Conservation (phyloP, 2,329 filamentous ascomycete genomes). For the Colletotrichum graminicola region DNA sequence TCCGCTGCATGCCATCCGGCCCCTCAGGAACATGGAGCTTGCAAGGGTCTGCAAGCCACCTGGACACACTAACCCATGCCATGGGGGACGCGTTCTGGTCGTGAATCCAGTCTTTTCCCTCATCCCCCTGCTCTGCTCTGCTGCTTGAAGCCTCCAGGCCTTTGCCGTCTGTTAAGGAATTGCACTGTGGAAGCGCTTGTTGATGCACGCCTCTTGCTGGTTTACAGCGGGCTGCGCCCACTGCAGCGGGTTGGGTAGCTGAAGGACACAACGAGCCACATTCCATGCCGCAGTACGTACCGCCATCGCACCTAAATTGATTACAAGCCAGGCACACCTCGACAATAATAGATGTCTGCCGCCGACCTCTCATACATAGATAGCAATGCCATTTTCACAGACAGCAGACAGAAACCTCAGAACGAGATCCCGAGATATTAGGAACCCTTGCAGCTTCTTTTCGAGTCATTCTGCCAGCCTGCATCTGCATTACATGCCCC, state of each 20-base stretch:
- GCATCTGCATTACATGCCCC: slow-evolving; percentile 17
- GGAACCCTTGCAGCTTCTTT: slow-evolving; percentile 19
- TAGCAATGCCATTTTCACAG: slow-evolving; percentile 4
- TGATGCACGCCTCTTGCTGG: slow-evolving; percentile 5
- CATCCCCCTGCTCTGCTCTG: not conserved
- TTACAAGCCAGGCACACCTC: slow-evolving; percentile 28
- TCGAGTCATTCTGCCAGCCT: slow-evolving; percentile 31
- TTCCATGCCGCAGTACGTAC: not conserved
- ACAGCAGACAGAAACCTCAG: slow-evolving; percentile 2
- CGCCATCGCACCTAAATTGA: not conserved
- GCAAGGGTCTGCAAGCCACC: slow-evolving; percentile 25
- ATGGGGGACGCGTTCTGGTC: slow-evolving; percentile 27
- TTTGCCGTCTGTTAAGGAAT: slow-evolving; percentile 17
- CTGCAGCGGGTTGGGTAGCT: too few species aligned
- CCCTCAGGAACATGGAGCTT: slow-evolving; percentile 22
- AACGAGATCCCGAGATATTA: slow-evolving; percentile 22
- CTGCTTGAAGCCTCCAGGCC: not conserved
- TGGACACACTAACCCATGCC: slow-evolving; percentile 20
- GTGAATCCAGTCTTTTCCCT: not conserved
- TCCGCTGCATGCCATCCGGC: slow-evolving; percentile 19
- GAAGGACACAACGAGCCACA: slow-evolving; percentile 2
- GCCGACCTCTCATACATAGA: not conserved
- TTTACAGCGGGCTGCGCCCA: slow-evolving; percentile 8
- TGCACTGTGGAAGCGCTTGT: slow-evolving; percentile 16
- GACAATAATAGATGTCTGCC: not conserved